phyloP scores from a whole-genome alignment of 1,284 basidiomycete genomes.

The Ceratobasidium sp. region DNA sequence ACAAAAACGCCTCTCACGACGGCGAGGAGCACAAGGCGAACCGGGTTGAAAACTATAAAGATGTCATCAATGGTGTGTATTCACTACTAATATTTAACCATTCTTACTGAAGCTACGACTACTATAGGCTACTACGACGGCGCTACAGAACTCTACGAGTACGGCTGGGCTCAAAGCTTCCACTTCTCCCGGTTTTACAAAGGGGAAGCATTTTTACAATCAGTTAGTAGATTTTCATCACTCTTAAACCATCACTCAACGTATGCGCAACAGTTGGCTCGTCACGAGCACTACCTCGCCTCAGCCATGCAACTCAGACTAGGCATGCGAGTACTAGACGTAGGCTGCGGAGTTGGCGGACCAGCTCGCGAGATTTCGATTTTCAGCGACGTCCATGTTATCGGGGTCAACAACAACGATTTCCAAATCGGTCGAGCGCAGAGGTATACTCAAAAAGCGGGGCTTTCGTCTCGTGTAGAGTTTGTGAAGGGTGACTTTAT shows the following conservation, averaged over 20 bases:
- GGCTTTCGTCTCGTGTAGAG: slow-evolving; percentile 81
- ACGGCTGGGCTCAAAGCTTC: slow-evolving; percentile 94
- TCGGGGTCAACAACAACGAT: slow-evolving; percentile 97
- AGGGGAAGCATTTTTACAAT: slow-evolving; percentile 89
- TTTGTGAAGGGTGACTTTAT: slow-evolving; percentile 97
- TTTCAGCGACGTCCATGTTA: slow-evolving; percentile 89
- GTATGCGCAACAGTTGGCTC: slow-evolving; percentile 74
- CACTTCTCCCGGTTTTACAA: slow-evolving; percentile 99
- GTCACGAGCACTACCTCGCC: slow-evolving; percentile 98
- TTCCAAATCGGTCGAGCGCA: slow-evolving; percentile 92
- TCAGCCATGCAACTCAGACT: slow-evolving; percentile 84
- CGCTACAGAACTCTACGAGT: slow-evolving; percentile 97
- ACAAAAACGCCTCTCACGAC: slow-evolving; percentile 86
- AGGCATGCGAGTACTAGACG: slow-evolving; percentile 97
- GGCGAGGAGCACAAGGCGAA: slow-evolving; percentile 76
- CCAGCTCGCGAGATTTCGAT: slow-evolving; percentile 95
- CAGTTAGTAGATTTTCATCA: slow-evolving; percentile 58
- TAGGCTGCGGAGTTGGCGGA: slow-evolving; percentile 98
- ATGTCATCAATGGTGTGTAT: slow-evolving; percentile 88
- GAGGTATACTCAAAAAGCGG: slow-evolving; percentile 86
- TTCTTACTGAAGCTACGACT: not conserved
- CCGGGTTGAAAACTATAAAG: slow-evolving; percentile 88
- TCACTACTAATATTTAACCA: slow-evolving; percentile 55
- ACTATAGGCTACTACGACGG: slow-evolving; percentile 97
- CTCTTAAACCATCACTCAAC: not conserved